Conservation (phyloP, 2,329 filamentous ascomycete genomes). For the Fusarium lyarnte region DNA sequence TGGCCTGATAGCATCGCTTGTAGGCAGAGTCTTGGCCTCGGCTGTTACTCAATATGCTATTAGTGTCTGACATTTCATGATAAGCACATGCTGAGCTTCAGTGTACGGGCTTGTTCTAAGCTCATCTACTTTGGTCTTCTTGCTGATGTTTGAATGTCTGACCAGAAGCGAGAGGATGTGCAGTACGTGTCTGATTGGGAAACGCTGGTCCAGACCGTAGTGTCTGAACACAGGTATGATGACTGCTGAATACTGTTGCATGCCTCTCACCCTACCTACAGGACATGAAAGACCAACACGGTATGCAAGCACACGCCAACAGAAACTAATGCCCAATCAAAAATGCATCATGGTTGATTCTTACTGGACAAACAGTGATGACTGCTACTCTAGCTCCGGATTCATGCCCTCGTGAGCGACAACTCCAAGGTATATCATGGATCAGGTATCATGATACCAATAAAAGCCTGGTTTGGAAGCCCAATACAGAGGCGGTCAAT, state of each 20-base stretch:
- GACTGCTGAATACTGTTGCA: slow-evolving; percentile 16
- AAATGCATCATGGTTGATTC: not conserved
- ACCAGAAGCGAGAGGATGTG: slow-evolving; percentile 6
- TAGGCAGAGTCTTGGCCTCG: not conserved
- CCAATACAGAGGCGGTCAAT: slow-evolving; percentile 30
- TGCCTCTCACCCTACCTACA: slow-evolving; percentile 16
- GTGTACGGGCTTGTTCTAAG: not conserved
- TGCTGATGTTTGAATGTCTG: not conserved
- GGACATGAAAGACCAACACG: slow-evolving; percentile 7
- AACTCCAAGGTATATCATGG: slow-evolving; percentile 33
- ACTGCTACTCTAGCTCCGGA: slow-evolving; percentile 31
- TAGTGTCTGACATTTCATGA: not conserved
- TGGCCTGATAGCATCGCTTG: not conserved
- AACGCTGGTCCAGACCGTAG: slow-evolving; percentile 28
- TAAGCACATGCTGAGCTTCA: not conserved
- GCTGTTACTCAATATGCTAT: not conserved
- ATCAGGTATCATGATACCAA: slow-evolving; percentile 30
- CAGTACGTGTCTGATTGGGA: not conserved
- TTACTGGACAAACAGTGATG: slow-evolving; percentile 13
- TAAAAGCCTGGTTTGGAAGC: slow-evolving; percentile 18
- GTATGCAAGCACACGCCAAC: slow-evolving; percentile 29
- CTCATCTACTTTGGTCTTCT: not conserved
- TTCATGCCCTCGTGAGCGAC: slow-evolving; percentile 41
- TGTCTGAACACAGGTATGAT: slow-evolving; percentile 7
- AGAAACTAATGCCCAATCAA: slow-evolving; percentile 23